Evolutionary conservation across 140 eudicot species (phyloP), one percentile per base, ranked within the genome.

Genomic region (Stevia rebaudiana): DNA sequence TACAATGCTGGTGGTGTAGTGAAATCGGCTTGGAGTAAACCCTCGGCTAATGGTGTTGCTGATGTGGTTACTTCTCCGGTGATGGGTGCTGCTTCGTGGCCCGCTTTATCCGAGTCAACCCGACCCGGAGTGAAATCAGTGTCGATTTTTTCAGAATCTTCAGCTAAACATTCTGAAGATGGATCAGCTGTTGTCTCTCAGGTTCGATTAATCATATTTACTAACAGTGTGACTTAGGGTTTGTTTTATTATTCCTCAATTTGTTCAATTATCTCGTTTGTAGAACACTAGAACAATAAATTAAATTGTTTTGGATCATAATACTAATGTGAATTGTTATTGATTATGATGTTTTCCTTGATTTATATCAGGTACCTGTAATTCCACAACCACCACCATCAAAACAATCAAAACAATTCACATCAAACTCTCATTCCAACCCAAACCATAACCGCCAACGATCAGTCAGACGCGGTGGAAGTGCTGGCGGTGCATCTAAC

Each of bases 101-200:
- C 95, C 0, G 89, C 90, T 8, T 75, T 86, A 39, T 83, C 95
- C 6, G 90, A 83, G 74, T 69, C 90, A 16, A 80, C 87, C 43
- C 81, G 83, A 8, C 23, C 76, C 1, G 63, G 61, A 0, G 18
- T 60, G 36, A 82, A 74, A 70, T 65, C 83, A 18, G 16, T 54
- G 0, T 33, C 76, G 0, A 62, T 52, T 52, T 50, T 69, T 0
- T 37, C 64, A 5, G 54, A 61, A 1, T 55, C 69, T 43, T 49
- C 56, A 0, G 33, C 74, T 6, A 79, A 66, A 21, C 72, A 73
- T 9, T 13, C 24, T 5, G 5, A 75, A 31, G 84, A 82, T 64
- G 79, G 68, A 75, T 79, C 84, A 11, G 30, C 60, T 48, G 53
- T 68, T 40, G n/a, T 41, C 47, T 42, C 85, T 30, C 83, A 74